Evolutionary conservation across 164 flowering plant genomes (phyloP).

Genomic region (Chimonanthus praecox): DNA sequence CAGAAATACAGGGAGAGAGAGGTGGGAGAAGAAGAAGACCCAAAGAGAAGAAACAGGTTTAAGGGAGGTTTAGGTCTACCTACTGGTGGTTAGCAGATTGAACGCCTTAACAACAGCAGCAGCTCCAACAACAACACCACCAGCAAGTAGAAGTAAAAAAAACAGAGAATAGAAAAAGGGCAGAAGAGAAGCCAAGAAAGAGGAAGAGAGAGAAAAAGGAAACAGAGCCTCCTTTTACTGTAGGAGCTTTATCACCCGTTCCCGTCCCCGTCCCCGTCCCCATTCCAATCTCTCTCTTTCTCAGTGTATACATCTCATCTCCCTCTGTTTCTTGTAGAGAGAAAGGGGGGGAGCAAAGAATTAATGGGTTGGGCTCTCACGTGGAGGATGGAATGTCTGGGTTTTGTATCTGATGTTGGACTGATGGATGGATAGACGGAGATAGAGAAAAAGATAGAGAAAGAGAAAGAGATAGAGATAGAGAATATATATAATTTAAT

Average conservation of each 20-base stretch:
- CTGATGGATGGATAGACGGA: constrained; percentile 8
- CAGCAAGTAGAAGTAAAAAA: constrained; percentile 11
- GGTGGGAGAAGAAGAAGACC: constrained; percentile 12
- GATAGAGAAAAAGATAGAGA: background rate
- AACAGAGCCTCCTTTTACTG: background rate
- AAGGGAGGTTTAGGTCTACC: constrained; percentile 76
- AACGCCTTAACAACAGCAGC: constrained; percentile 46
- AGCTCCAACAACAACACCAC: constrained; percentile 11
- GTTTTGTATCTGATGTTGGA: background rate
- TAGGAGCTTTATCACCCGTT: background rate
- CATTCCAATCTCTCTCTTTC: background rate
- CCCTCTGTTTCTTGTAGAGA: background rate
- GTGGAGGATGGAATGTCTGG: constrained; percentile 11
- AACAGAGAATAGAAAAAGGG: background rate
- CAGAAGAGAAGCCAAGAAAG: background rate
- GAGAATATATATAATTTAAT: background rate
- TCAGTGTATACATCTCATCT: too few species aligned
- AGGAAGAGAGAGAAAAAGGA: background rate
- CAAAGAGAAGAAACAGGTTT: constrained; percentile 29
- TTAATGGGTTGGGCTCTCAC: background rate
- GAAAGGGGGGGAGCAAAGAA: background rate
- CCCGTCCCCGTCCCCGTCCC: background rate
- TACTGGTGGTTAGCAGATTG: constrained; percentile 76
- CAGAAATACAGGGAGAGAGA: constrained; percentile 12
- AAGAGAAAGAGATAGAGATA: background rate